Base-by-base conservation (phyloP, 2,329 filamentous ascomycete species). In the Fonsecaea monophora region DNA sequence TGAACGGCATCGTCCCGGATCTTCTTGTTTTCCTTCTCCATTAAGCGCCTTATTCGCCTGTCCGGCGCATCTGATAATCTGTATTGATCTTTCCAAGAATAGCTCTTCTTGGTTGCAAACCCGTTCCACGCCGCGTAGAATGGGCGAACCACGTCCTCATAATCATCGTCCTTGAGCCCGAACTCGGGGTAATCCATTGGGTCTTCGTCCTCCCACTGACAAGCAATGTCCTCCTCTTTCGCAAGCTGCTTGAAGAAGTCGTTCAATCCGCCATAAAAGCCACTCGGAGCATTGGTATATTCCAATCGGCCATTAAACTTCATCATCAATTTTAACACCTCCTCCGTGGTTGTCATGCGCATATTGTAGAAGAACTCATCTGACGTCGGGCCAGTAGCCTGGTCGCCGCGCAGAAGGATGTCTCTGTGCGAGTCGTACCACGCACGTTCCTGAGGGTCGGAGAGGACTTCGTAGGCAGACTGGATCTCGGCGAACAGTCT, bases 341-440 rank as follows among this genome's bases (percentile, higher is more conserved):
- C 92, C 56, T 92, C 88, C 12, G 92, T 86, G 2, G 91, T 92
- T 7, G 92, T 97, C 69, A 96, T 83, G 60, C 86, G 87, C 69
- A 92, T 85, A 75, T 92, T 89, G 71, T 89, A 81, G 53, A 90
- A 88, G 71, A 87, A 88, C 62, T 86, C 82, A 40, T 83, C 84
- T 55, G 80, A 79, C 21, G 79, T 80, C 42, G 77, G 78, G 71
- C 75, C 74, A 9, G 75, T 74, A 9, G 72, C 74, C 53, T 78
- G 86, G 65, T 86, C 84, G 45, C 89, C 90, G 35, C 86, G 86
- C 69, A 98, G 81, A 68, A 98, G 96, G 59, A 91, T 89, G 72
- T 93, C 89, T 68, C 92, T 90, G 76, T 99, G 95, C 2, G 93
- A 93, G 79, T 99, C 94, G 81, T 99, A 99, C 95, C 95, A 99